A percentile compares a stretch with the other conserved stretches of the same genome.
These are phyloP conservation scores for Candida boleticola DNA, from an alignment of 805 yeast species.

Conservation along the genomic window DNA sequence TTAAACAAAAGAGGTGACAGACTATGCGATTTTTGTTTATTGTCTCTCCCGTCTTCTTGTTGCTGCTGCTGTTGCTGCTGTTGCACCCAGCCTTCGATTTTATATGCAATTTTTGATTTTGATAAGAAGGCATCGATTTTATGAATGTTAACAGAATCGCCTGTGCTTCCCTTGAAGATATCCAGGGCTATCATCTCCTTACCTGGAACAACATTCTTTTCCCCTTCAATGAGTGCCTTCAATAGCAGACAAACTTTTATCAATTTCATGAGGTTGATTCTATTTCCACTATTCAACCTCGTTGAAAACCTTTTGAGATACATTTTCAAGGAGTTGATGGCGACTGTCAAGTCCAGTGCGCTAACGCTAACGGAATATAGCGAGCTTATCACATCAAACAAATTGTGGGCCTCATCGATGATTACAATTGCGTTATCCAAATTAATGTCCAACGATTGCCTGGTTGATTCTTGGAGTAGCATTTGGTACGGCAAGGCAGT, in stretches of 20 bases:
- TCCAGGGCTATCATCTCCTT: constrained; percentile 47
- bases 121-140: constrained; percentile 62
- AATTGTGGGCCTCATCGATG: constrained; percentile 91
- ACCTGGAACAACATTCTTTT: constrained; percentile 47
- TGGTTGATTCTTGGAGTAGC: constrained; percentile 57
- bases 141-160: constrained; percentile 69
- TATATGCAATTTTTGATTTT: constrained; percentile 75
- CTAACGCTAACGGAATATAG: constrained; percentile 65
- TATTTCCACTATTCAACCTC: constrained; percentile 66
- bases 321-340: constrained; percentile 47
- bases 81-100: constrained; percentile 70
- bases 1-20: constrained; percentile 62
- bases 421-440: constrained; percentile 66
- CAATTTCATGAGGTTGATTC: constrained; percentile 65
- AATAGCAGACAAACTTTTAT: constrained; percentile 55
- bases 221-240: constrained; percentile 41
- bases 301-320: constrained; percentile 63
- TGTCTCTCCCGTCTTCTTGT: not conserved
- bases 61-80: constrained; percentile 1
- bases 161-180: constrained; percentile 57
- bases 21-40: constrained; percentile 7
- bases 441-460: constrained; percentile 58
- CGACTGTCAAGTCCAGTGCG: constrained; percentile 41
- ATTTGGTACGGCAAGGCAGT: constrained; percentile 85
- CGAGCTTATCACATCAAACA: constrained; percentile 71